Base-by-base conservation (phyloP, 306 rosid species). In the Purshia tridentata region DNA sequence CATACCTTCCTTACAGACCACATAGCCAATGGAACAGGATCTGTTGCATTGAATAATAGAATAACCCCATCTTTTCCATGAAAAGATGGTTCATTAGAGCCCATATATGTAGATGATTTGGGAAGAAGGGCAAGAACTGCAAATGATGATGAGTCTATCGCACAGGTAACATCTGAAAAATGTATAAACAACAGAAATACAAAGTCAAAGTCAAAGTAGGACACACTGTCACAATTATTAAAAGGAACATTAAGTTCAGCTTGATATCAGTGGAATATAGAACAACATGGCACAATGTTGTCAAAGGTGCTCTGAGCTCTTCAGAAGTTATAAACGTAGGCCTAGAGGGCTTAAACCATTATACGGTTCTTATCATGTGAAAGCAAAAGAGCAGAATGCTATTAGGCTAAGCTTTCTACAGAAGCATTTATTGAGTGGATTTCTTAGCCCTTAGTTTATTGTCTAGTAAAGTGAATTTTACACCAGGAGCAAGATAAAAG, bases 1-100 rank as follows among this genome's bases (percentile, higher is more conserved):
- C 39, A 40, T 86, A 94, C 99, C 99, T 89, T 91, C 52, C 84
- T 80, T 56, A 87, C 95, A 48, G 97, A 88, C 96, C 94, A 89
- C 57, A 90, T 81, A 74, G 86, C 81, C 78, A 85, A 77, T 22
- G 97, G 96, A 88, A 82, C 71, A 72, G 97, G 99, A 80, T 88
- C 87, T 52, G 87, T 77, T 68, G 63, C 82, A 29, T 82, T 83
- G 84, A 94, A 89, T 78, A 91, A 67, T 76, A 90, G 76, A 68
- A 94, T 85, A 39, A 90, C 18, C 68, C 97, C 97, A 77, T 94
- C 93, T 67, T 85, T 85, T 67, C 76, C 85, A 66, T 67, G 70
- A 60, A 81, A 73, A 52, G 78, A 47, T 37, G 15, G 63, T 57
- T 83, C 88, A 56, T 72, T 86, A 59, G 81, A 68, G 19, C 15